Percentiles rank a stretch among this genome's conserved stretches.
These are phyloP conservation scores for Amesomyces nigricolor DNA, from an alignment of 2,329 filamentous ascomycete genomes.

Conservation along the genomic window DNA sequence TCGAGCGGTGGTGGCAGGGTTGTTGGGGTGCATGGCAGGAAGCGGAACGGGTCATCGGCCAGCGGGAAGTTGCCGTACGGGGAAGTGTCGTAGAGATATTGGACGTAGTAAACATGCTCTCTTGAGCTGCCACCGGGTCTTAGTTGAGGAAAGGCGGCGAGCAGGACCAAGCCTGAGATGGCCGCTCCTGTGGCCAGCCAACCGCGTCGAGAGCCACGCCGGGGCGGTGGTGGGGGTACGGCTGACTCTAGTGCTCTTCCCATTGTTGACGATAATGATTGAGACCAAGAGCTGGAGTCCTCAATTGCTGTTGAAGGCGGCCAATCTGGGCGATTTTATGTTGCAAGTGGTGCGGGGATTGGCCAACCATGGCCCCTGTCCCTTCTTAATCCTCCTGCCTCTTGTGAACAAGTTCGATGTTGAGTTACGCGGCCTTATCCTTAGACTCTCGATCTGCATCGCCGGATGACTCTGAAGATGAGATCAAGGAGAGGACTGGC, in stretches of 20 bases:
- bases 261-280: conserved; percentile 4
- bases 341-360: not conserved
- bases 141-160: conserved; percentile 2
- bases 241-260: not conserved
- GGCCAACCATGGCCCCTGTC: not conserved
- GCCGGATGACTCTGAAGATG: too few species aligned
- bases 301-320: not conserved
- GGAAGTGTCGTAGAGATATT: not conserved
- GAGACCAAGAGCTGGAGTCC: not conserved
- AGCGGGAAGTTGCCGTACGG: conserved; percentile 38
- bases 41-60: conserved; percentile 40
- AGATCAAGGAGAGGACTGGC: not conserved
- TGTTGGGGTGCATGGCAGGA: conserved; percentile 42
- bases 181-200: conserved; percentile 6
- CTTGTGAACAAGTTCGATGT: not conserved
- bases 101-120: not conserved
- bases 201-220: not conserved
- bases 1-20: conserved; percentile 39
- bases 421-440: not conserved
- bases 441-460: not conserved
- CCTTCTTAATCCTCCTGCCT: not conserved
- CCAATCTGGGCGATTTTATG: not conserved
- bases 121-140: not conserved
- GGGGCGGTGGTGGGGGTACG: not conserved
- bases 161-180: conserved; percentile 5